phyloP scores from a whole-genome alignment of 106 monocot genomes.

The Dioscorea alata region DNA sequence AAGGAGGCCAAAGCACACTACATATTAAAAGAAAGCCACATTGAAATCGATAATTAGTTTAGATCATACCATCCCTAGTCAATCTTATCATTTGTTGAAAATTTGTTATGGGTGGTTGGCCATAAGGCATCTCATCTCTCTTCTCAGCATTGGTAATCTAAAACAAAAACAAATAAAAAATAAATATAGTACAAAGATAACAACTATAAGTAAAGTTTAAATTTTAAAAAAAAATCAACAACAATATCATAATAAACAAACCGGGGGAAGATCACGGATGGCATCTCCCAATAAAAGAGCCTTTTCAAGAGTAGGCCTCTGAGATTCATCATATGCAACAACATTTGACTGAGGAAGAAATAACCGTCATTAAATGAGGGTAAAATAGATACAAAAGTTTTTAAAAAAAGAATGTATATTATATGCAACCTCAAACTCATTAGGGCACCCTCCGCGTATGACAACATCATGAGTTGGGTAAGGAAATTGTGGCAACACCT shows the following conservation, averaged over 20 bases:
- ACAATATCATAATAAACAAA: not conserved
- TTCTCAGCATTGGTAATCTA: slow-evolving; percentile 49
- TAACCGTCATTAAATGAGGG: too few relatives aligned
- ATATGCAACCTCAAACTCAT: slow-evolving; percentile 55
- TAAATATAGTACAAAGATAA: not conserved
- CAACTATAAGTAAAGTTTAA: not conserved
- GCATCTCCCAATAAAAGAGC: slow-evolving; percentile 59
- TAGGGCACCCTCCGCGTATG: slow-evolving; percentile 40
- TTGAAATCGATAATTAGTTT: too few relatives aligned
- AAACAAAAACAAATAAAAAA: not conserved
- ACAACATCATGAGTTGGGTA: slow-evolving; percentile 69
- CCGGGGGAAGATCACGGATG: slow-evolving; percentile 57
- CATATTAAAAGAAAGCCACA: too few relatives aligned
- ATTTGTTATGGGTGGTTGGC: slow-evolving; percentile 23
- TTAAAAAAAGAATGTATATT: too few relatives aligned
- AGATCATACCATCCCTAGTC: slow-evolving; percentile 15
- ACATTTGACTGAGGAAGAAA: slow-evolving; percentile 30
- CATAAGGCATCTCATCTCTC: slow-evolving; percentile 54
- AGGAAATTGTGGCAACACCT: slow-evolving; percentile 70
- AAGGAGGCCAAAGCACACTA: too few relatives aligned
- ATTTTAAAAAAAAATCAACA: not conserved
- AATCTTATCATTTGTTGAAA: slow-evolving; percentile 46
- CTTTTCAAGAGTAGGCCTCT: slow-evolving; percentile 24
- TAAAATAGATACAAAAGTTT: too few relatives aligned
- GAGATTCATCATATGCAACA: slow-evolving; percentile 55